These are phyloP conservation scores for Apiospora malaysiana DNA, from an alignment of 2,329 filamentous ascomycete genomes.

Conservation along the genomic window DNA sequence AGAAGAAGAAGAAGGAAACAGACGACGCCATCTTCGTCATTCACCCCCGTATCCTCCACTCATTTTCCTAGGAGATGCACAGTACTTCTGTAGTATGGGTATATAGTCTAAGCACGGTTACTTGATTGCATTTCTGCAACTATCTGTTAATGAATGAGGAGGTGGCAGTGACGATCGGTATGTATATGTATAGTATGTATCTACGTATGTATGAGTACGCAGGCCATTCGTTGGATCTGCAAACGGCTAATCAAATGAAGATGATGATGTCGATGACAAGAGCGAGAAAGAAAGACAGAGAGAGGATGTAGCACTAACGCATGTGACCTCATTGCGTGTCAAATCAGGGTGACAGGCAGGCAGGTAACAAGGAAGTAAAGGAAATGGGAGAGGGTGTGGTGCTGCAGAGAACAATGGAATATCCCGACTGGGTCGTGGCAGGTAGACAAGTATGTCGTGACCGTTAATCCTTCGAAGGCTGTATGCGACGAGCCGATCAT, in stretches of 20 bases:
- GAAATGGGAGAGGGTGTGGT: neutral
- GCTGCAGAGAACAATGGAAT: conserved; percentile 15
- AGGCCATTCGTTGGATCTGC: neutral
- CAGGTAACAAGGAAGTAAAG: neutral
- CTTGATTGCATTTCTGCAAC: neutral
- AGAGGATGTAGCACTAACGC: neutral
- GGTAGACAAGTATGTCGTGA: neutral
- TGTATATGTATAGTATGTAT: neutral
- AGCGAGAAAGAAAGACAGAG: too few species aligned
- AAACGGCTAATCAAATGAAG: neutral
- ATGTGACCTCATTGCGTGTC: neutral
- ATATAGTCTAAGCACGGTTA: too few species aligned
- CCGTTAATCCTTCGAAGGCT: neutral
- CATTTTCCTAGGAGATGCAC: too few species aligned
- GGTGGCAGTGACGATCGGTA: neutral
- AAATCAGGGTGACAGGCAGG: neutral
- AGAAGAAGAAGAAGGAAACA: neutral
- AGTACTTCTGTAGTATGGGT: neutral
- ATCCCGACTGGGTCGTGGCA: neutral
- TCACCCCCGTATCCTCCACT: neutral
- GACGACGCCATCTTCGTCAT: too few species aligned
- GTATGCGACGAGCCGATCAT: conserved; percentile 4
- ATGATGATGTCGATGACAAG: too few species aligned
- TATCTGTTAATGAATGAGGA: neutral
- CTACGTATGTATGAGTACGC: neutral